Conservation (phyloP, 2,329 filamentous ascomycete species). For the Alternaria sp. region DNA sequence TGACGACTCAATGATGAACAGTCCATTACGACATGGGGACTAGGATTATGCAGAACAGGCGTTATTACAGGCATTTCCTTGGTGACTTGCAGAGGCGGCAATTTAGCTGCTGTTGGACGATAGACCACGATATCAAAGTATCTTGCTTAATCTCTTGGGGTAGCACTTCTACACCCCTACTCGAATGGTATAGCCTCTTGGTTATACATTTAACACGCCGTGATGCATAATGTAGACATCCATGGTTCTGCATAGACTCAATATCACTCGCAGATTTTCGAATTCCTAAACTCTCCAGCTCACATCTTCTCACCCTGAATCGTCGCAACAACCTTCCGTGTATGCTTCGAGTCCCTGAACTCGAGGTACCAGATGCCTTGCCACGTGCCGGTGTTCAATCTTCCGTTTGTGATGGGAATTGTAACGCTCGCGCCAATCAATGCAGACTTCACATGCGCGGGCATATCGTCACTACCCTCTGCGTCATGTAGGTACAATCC, state of each 20-base stretch:
- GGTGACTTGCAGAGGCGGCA: neutral
- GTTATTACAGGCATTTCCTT: neutral
- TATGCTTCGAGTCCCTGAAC: conserved; percentile 80
- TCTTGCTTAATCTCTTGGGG: neutral
- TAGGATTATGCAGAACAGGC: neutral
- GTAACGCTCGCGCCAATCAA: conserved; percentile 88
- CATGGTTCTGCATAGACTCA: neutral
- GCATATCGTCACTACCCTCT: conserved; percentile 94
- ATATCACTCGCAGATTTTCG: neutral
- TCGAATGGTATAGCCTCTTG: neutral
- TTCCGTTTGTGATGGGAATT: conserved; percentile 89
- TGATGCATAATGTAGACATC: neutral
- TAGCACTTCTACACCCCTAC: neutral
- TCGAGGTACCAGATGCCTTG: conserved; percentile 96
- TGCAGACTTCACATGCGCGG: conserved; percentile 91
- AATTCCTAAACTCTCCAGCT: conserved; percentile 10
- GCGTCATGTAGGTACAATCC: conserved; percentile 83
- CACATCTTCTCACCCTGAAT: conserved; percentile 83
- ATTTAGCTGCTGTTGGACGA: neutral
- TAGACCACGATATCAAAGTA: neutral
- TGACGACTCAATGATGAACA: neutral
- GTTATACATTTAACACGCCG: neutral
- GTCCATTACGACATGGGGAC: neutral
- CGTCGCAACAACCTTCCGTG: conserved; percentile 85
- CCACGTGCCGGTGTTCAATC: conserved; percentile 76